phyloP scores from a whole-genome alignment of 306 rosid genomes.

The Heteromeles arbutifolia region DNA sequence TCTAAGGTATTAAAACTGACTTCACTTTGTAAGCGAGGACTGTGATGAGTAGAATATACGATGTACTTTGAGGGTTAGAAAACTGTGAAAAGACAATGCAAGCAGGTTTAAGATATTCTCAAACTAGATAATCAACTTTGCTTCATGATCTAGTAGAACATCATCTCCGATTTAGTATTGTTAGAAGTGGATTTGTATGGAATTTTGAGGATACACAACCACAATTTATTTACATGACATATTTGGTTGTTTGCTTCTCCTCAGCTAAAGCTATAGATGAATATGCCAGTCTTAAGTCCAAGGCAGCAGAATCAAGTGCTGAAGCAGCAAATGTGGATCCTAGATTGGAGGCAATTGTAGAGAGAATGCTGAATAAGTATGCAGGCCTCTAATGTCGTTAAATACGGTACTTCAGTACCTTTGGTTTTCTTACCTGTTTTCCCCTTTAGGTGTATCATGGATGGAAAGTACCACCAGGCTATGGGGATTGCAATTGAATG shows the following conservation, averaged over 20 bases:
- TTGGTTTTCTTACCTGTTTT: conserved; percentile 1
- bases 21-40: background rate
- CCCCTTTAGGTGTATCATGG: conserved; percentile 61
- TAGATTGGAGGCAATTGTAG: conserved; percentile 86
- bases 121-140: background rate
- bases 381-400: conserved; percentile 13
- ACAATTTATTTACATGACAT: background rate
- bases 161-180: background rate
- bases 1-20: background rate
- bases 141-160: background rate
- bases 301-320: conserved; percentile 68
- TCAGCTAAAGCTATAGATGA: conserved; percentile 95
- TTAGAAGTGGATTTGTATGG: background rate
- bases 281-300: conserved; percentile 72
- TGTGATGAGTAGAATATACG: background rate
- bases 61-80: background rate
- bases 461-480: conserved; percentile 89
- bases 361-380: conserved; percentile 90
- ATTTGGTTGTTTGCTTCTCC: conserved; percentile 22
- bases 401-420: conserved; percentile 1
- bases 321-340: conserved; percentile 59
- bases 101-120: background rate
- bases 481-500: conserved; percentile 92
- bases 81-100: background rate
- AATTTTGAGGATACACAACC: background rate